Evolutionary conservation across 768 basidiomycete genomes (phyloP).

Genomic region (Auricularia cornea): DNA sequence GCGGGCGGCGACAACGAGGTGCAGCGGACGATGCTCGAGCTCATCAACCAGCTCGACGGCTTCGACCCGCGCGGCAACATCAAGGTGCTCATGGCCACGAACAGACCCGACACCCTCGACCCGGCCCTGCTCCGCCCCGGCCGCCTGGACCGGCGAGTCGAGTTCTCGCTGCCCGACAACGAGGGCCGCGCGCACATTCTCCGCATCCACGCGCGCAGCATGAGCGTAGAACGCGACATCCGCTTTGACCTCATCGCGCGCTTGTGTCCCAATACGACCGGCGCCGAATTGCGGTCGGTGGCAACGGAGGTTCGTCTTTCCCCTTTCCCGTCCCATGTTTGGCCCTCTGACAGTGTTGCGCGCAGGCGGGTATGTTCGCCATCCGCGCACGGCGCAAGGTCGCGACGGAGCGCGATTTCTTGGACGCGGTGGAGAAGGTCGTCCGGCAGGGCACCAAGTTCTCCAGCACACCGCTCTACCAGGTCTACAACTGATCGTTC

Average conservation of each 20-base stretch:
- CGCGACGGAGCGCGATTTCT: constrained; percentile 93
- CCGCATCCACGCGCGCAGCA: constrained; percentile 88
- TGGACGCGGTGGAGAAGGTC: constrained; percentile 98
- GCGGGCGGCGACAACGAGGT: constrained; percentile 99
- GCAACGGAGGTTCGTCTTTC: constrained; percentile 59
- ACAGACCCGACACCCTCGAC: constrained; percentile 96
- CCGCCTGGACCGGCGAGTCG: constrained; percentile 92
- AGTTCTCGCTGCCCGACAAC: constrained; percentile 89
- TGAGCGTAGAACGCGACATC: constrained; percentile 96
- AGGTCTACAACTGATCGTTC: constrained; percentile 73
- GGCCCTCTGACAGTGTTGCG: constrained; percentile 22
- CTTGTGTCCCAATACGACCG: constrained; percentile 95
- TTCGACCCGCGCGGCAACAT: constrained; percentile 99
- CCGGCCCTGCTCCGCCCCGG: constrained; percentile 94
- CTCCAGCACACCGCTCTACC: constrained; percentile 91
- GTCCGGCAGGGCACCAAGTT: constrained; percentile 97
- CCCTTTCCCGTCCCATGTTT: constrained; percentile 1
- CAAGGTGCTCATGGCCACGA: constrained; percentile 99
- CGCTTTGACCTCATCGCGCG: constrained; percentile 96
- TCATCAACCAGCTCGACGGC: constrained; percentile 97
- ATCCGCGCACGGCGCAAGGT: constrained; percentile 95
- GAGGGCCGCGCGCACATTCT: constrained; percentile 97
- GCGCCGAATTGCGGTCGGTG: constrained; percentile 94
- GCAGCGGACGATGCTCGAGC: constrained; percentile 96
- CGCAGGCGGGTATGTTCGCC: constrained; percentile 95